Percentiles rank a stretch among this genome's conserved stretches.
phyloP scores from a whole-genome alignment of 2,329 filamentous ascomycete genomes.

The Aspergillus pseudotamarii region DNA sequence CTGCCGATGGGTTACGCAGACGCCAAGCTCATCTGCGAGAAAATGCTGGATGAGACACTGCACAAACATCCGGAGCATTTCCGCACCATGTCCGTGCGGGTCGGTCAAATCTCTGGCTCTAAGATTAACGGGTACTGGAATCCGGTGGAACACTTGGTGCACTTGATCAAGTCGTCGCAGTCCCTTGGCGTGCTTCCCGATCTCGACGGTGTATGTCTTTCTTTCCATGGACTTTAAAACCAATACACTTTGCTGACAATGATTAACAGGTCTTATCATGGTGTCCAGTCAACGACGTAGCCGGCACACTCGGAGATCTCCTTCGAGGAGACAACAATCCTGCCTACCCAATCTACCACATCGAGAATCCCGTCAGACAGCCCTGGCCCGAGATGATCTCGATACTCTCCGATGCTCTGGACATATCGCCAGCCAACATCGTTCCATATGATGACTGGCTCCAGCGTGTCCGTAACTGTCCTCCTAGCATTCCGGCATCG shows the following conservation, averaged over 20 bases:
- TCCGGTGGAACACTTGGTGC: conserved; percentile 53
- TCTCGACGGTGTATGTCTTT: conserved; percentile 34
- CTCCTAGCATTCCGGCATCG: conserved; percentile 2
- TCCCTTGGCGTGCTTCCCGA: conserved; percentile 47
- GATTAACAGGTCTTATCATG: conserved; percentile 38
- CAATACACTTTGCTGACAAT: neutral
- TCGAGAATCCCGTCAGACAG: conserved; percentile 51
- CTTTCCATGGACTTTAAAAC: neutral
- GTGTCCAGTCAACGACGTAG: conserved; percentile 50
- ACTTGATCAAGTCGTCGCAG: conserved; percentile 56
- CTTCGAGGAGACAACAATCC: conserved; percentile 10
- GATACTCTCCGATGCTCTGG: conserved; percentile 37
- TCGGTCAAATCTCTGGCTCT: conserved; percentile 58
- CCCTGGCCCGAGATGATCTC: conserved; percentile 42
- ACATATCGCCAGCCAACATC: conserved; percentile 32
- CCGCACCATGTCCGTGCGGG: conserved; percentile 47
- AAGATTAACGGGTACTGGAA: conserved; percentile 58
- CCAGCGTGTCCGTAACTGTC: conserved; percentile 30
- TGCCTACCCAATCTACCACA: conserved; percentile 46
- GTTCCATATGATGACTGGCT: conserved; percentile 47
- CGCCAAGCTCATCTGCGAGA: conserved; percentile 55
- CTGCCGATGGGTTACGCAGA: conserved; percentile 55
- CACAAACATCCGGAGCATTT: conserved; percentile 47
- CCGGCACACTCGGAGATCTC: conserved; percentile 38
- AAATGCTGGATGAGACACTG: conserved; percentile 53